Conservation (phyloP, 2,329 filamentous ascomycete genomes). For the Clonostachys rhizophaga region DNA sequence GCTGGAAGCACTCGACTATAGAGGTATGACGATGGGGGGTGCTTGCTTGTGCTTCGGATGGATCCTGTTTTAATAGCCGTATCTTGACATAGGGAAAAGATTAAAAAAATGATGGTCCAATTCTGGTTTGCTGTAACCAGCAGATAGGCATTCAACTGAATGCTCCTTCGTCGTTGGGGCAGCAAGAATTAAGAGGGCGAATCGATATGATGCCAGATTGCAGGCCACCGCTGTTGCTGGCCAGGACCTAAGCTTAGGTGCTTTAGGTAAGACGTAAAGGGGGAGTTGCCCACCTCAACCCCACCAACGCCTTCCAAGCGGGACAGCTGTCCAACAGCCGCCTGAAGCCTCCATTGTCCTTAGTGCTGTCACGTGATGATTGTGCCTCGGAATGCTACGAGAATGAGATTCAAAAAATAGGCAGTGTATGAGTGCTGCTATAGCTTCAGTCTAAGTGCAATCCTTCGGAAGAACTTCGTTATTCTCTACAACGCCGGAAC, state of each 20-base stretch:
- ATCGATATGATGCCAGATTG: slow-evolving; percentile 40
- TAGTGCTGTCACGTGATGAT: background rate
- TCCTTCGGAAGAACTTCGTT: background rate
- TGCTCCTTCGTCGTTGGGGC: background rate
- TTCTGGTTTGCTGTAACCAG: slow-evolving; percentile 20
- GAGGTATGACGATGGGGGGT: slow-evolving; percentile 3
- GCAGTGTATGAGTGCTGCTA: no score
- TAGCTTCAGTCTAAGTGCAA: background rate
- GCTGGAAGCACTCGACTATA: slow-evolving; percentile 10
- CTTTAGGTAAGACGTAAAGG: slow-evolving; percentile 7
- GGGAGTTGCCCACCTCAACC: background rate
- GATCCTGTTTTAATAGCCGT: background rate
- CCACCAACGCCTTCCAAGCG: no score
- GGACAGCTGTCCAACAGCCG: background rate
- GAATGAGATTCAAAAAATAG: background rate
- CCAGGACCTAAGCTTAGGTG: slow-evolving; percentile 17
- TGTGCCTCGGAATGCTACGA: background rate
- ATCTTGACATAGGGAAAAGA: background rate
- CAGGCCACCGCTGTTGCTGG: slow-evolving; percentile 23
- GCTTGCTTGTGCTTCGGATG: background rate
- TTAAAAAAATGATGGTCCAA: slow-evolving; percentile 7
- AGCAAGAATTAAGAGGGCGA: slow-evolving; percentile 1
- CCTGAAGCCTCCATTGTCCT: background rate
- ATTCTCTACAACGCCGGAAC: no score
- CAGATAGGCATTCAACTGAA: slow-evolving; percentile 13